A percentile compares a stretch with the other conserved stretches of the same genome.
Conservation (phyloP, 129 eudicot genomes). For the Tagetes patula region DNA sequence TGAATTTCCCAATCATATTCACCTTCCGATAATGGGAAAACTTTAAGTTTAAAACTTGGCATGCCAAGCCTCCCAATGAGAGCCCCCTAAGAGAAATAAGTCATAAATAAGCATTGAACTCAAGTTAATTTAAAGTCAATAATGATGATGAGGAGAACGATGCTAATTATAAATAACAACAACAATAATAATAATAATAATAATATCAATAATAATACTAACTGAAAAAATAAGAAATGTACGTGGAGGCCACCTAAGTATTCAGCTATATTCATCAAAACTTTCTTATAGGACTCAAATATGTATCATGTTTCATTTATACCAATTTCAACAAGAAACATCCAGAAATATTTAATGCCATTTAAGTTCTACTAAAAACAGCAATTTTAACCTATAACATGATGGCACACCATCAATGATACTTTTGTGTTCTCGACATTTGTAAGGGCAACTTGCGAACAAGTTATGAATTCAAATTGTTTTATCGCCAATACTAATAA, state of each 20-base stretch:
- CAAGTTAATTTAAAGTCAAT: background rate
- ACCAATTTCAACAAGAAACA: background rate
- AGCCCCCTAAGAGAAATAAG: conserved; percentile 55
- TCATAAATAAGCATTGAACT: background rate
- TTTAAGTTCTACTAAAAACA: background rate
- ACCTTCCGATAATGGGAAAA: conserved; percentile 86
- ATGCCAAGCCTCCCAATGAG: conserved; percentile 62
- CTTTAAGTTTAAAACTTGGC: conserved; percentile 66
- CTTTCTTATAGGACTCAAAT: background rate
- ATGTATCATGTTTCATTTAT: background rate
- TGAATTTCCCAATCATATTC: conserved; percentile 70
- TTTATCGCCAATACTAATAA: background rate
- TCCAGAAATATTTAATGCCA: background rate
- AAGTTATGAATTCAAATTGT: background rate
- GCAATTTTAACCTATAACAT: background rate
- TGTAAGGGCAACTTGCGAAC: background rate
- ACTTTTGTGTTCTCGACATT: background rate
- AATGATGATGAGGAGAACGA: too few relatives aligned
- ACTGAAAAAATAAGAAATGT: too few relatives aligned
- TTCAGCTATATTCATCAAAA: background rate
- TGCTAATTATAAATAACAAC: too few relatives aligned
- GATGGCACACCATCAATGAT: background rate
- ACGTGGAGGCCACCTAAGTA: background rate
- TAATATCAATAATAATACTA: background rate
- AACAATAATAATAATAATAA: too few relatives aligned